Conservation (phyloP, 2,329 filamentous ascomycete genomes). For the Domatiomyces catenatus region DNA sequence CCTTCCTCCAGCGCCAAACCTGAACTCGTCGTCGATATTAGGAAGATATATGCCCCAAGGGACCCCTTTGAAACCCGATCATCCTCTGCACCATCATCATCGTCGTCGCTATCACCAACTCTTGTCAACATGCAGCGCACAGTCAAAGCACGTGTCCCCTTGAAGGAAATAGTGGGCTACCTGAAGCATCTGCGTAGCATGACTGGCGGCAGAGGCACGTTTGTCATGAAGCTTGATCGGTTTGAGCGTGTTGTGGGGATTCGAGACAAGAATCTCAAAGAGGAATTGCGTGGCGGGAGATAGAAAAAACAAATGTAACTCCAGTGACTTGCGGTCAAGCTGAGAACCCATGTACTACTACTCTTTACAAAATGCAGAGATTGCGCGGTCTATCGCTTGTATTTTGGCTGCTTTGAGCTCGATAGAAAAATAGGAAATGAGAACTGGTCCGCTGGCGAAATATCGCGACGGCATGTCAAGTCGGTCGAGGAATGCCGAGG, state of each 20-base stretch:
- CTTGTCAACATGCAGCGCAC: slow-evolving; percentile 36
- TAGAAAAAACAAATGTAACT: no score
- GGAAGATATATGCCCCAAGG: slow-evolving; percentile 68
- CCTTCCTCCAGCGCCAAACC: slow-evolving; percentile 17
- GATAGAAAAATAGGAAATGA: no score
- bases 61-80: slow-evolving; percentile 54
- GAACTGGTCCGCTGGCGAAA: no score
- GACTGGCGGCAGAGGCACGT: slow-evolving; percentile 69
- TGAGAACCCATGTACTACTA: no score
- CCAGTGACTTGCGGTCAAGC: no score
- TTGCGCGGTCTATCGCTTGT: no score
- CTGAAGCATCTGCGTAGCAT: slow-evolving; percentile 74
- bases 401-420: no score
- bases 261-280: slow-evolving; percentile 42
- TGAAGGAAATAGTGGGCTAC: slow-evolving; percentile 96
- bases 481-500: no score
- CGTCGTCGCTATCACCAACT: background rate
- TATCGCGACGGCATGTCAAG: no score
- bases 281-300: slow-evolving; percentile 25
- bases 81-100: slow-evolving; percentile 12
- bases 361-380: no score
- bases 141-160: slow-evolving; percentile 72
- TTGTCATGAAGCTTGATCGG: slow-evolving; percentile 57
- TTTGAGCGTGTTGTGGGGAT: slow-evolving; percentile 52
- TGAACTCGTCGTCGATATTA: slow-evolving; percentile 45